Conservation (phyloP, 2,329 filamentous ascomycete species). For the Pseudopyrenochaeta lycopersici region DNA sequence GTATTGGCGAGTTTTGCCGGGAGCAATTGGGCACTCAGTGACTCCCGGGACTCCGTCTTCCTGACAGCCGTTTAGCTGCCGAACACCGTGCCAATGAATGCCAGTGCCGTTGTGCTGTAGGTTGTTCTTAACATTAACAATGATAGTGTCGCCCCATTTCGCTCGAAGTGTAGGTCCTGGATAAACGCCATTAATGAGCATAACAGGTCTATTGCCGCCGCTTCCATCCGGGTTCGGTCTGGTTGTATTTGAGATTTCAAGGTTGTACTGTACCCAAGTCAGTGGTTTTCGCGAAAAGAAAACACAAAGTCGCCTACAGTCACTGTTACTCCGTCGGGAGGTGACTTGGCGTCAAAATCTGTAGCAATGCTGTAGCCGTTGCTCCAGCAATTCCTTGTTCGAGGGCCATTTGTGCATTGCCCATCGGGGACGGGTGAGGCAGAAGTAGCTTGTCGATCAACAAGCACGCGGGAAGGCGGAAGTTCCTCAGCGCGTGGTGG, state of each 20-base stretch:
- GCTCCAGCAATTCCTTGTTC: conserved; percentile 54
- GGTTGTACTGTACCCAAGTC: conserved; percentile 41
- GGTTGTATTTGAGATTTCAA: conserved; percentile 54
- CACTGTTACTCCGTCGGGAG: conserved; percentile 49
- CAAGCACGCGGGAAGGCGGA: conserved; percentile 23
- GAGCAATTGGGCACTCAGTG: conserved; percentile 72
- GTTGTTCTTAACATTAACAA: conserved; percentile 52
- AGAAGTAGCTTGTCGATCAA: conserved; percentile 34
- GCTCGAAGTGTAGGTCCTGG: conserved; percentile 65
- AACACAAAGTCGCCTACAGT: conserved; percentile 24
- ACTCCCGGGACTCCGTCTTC: conserved; percentile 65
- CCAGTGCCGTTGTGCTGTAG: conserved; percentile 57
- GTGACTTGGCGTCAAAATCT: conserved; percentile 56
- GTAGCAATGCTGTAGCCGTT: conserved; percentile 55
- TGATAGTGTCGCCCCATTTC: conserved; percentile 51
- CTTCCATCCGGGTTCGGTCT: conserved; percentile 50
- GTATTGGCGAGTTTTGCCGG: conserved; percentile 66
- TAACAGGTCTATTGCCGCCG: conserved; percentile 42
- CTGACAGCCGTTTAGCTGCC: conserved; percentile 49
- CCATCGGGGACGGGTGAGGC: conserved; percentile 31
- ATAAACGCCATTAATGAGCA: conserved; percentile 64
- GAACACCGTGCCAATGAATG: conserved; percentile 63
- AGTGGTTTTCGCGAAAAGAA: neutral
- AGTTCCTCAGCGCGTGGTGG: conserved; percentile 28
- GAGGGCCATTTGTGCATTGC: conserved; percentile 52